Conservation (phyloP, 331 rosid genomes). For the Cucumis variabilis region DNA sequence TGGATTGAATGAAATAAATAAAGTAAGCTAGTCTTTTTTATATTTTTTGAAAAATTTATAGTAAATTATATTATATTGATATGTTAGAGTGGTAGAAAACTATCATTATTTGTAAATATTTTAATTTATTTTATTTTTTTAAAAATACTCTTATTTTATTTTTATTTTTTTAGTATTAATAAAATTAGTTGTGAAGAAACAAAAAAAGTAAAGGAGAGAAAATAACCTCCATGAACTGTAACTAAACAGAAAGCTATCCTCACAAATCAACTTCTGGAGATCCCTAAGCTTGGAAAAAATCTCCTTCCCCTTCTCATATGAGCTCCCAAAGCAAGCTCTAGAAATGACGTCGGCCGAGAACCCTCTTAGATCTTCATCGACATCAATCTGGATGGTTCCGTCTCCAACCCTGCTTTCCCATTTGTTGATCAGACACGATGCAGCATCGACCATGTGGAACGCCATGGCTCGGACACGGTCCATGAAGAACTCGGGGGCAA, state of each 20-base stretch:
- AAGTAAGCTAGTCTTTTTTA: no score
- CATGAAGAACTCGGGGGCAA: conserved; percentile 91
- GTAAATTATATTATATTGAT: no score
- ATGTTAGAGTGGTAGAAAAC: no score
- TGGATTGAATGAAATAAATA: no score
- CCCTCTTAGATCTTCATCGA: conserved; percentile 67
- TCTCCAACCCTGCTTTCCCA: conserved; percentile 63
- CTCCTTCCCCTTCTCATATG: conserved; percentile 68
- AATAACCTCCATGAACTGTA: conserved; percentile 55
- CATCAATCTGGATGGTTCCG: conserved; percentile 57
- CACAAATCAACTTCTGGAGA: conserved; percentile 62
- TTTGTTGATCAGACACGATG: conserved; percentile 55
- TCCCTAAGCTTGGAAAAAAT: conserved; percentile 82
- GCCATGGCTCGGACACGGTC: conserved; percentile 97
- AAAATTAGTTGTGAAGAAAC: not conserved
- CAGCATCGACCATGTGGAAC: conserved; percentile 69
- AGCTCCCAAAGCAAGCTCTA: conserved; percentile 91
- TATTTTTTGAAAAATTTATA: no score
- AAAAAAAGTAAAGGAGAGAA: not conserved
- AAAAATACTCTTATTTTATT: no score
- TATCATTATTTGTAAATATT: no score
- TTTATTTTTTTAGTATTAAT: no score
- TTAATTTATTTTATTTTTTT: no score
- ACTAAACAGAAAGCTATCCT: conserved; percentile 59
- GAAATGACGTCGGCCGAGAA: conserved; percentile 91